Evolutionary conservation across 83 land plant genomes (phyloP), one percentile per base, ranked within the genome.

Genomic region (Picea engelmannii): DNA sequence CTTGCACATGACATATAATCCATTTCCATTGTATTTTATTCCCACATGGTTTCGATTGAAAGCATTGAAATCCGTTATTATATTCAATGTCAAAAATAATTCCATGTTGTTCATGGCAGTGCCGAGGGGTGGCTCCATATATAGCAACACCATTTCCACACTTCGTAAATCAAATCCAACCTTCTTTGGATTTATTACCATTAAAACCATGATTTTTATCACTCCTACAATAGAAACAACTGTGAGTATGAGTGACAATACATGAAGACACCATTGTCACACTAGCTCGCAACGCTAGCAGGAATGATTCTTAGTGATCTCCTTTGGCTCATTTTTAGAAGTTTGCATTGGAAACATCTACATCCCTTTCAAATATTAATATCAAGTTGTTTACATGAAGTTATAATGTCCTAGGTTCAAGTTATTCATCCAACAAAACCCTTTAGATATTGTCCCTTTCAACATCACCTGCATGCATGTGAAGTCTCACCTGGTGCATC

Each of bases 41-140:
- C 88, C 91, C 11, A 91, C 96, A 83, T 88, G 87, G 86, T 93
- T 93, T 12, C 89, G 89, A 76, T 93, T 93, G 13, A 25, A 84
- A 59, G 96, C 96, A n/a, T 84, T 76, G 87, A 93, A 93, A 15
- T 84, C 61, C 76, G 91, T 70, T 49, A 82, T 27, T 11, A 93
- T 88, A 80, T 70, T 88, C 66, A 93, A 84, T 18, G 94, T 88
- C 25, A 93, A 80, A 60, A 85, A 84, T 20, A 92, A 88, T 38
- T 83, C 79, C 55, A 76, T 42, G n/a, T 78, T 40, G 52, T 84
- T 0, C n/a, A 62, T 42, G 38, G 77, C 70, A 18, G 76, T 55
- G 21, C 24, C 63, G 65, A 80, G 59, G 25, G 85, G 74, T 1
- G 81, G 76, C 4, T 82, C 84, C 63, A 90, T 81, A 42, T 82